Evolutionary conservation across 2,329 filamentous ascomycete species (phyloP).

Genomic region (Aspergillus pseudoglaucus): DNA sequence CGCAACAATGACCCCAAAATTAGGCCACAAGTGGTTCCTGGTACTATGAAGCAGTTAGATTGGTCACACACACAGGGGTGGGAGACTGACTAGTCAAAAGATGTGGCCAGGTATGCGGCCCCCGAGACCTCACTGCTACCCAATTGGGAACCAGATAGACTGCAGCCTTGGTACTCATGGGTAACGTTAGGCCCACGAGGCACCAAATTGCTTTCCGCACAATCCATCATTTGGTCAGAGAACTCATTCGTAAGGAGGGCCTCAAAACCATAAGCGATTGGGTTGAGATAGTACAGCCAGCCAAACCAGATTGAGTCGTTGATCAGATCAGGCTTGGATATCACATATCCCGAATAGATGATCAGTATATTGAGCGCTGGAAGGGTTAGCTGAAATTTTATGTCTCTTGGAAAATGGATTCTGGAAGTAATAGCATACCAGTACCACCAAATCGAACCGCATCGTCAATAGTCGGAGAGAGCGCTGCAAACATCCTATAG

Average conservation of each 20-base stretch:
- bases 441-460: slow-evolving; percentile 60
- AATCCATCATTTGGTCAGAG: slow-evolving; percentile 50
- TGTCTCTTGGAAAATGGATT: no score
- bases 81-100: no score
- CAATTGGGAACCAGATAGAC: slow-evolving; percentile 51
- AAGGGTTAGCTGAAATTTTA: no score
- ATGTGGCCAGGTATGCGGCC: slow-evolving; percentile 49
- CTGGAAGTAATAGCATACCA: no score
- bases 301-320: slow-evolving; percentile 59
- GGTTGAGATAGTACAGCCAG: slow-evolving; percentile 54
- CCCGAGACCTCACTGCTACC: slow-evolving; percentile 49
- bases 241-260: slow-evolving; percentile 64
- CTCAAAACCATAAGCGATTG: slow-evolving; percentile 58
- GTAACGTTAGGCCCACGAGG: slow-evolving; percentile 54
- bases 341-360: slow-evolving; percentile 59
- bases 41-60: slow-evolving; percentile 52
- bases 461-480: slow-evolving; percentile 59
- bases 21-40: slow-evolving; percentile 58
- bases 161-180: slow-evolving; percentile 56
- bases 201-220: slow-evolving; percentile 53
- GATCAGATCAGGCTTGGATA: slow-evolving; percentile 56
- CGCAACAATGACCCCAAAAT: slow-evolving; percentile 71
- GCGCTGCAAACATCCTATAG: slow-evolving; percentile 60
- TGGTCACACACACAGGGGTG: no score
- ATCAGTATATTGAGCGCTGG: slow-evolving; percentile 59